A percentile compares a stretch with the other conserved stretches of the same genome.
Conservation (phyloP, 2,329 filamentous ascomycete genomes). For the Chaetothyriales sp. region DNA sequence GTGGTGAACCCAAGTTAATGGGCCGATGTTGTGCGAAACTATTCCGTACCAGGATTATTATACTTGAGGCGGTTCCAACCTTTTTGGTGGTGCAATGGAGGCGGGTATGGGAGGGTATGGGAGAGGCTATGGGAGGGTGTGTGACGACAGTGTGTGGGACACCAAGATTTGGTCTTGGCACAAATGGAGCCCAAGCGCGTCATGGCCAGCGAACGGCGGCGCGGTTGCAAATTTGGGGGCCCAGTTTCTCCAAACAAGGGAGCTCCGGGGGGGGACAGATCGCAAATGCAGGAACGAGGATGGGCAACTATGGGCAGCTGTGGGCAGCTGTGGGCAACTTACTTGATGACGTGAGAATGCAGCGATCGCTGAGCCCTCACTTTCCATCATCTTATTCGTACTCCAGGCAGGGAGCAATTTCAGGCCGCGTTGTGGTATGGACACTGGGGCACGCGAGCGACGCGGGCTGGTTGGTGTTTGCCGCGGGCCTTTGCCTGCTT, state of each 20-base stretch:
- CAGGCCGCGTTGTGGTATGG: background rate
- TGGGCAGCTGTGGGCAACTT: no score
- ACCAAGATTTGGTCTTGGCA: background rate
- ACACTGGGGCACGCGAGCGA: no score
- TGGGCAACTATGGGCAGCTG: no score
- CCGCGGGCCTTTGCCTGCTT: background rate
- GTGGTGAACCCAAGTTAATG: constrained; percentile 2
- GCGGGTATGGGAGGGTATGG: background rate
- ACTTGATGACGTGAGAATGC: background rate
- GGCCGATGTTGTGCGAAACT: background rate
- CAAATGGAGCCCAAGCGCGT: background rate
- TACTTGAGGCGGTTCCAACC: background rate
- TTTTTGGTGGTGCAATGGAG: background rate
- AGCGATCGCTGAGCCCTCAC: background rate
- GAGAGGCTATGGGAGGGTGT: background rate
- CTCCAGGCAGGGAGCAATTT: background rate
- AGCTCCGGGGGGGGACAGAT: background rate
- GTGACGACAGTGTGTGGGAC: background rate
- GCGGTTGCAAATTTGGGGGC: background rate
- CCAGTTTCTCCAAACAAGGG: background rate
- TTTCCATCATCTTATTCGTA: background rate
- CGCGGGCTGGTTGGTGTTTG: background rate
- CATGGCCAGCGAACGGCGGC: background rate
- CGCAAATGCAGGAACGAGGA: background rate
- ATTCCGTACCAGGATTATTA: background rate